Conservation (phyloP, 768 basidiomycete species). For the Rubroboletus pulcherrimus region DNA sequence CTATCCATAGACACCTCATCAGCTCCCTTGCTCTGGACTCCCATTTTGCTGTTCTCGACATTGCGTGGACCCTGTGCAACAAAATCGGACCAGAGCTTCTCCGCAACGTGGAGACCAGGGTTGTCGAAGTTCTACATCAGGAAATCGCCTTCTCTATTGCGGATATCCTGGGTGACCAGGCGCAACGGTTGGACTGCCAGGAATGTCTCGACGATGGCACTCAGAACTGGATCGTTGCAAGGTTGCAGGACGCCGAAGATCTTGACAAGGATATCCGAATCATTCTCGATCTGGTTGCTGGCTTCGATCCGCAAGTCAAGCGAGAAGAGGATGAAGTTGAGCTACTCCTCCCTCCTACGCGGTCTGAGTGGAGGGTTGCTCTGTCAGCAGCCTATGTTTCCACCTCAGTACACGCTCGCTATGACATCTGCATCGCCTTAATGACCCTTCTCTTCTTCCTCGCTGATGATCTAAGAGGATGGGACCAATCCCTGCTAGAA, state of each 20-base stretch:
- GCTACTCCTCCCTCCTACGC: slow-evolving; percentile 45
- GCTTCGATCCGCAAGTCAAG: slow-evolving; percentile 68
- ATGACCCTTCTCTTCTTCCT: slow-evolving; percentile 69
- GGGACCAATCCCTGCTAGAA: slow-evolving; percentile 62
- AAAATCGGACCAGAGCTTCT: slow-evolving; percentile 58
- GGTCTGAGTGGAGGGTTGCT: slow-evolving; percentile 60
- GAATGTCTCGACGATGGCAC: slow-evolving; percentile 58
- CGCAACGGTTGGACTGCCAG: slow-evolving; percentile 47
- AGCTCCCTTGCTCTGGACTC: slow-evolving; percentile 43
- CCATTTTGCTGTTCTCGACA: slow-evolving; percentile 54
- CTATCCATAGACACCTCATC: slow-evolving; percentile 48
- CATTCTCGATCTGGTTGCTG: slow-evolving; percentile 67
- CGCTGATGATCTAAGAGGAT: slow-evolving; percentile 54
- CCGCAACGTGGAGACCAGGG: slow-evolving; percentile 52
- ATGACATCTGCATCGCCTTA: slow-evolving; percentile 67
- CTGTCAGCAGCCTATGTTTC: slow-evolving; percentile 61
- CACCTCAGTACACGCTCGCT: slow-evolving; percentile 65
- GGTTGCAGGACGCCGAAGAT: slow-evolving; percentile 54
- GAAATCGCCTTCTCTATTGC: slow-evolving; percentile 74
- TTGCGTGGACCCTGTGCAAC: slow-evolving; percentile 59
- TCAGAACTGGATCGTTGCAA: slow-evolving; percentile 57
- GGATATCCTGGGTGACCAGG: slow-evolving; percentile 70
- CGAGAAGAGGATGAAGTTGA: slow-evolving; percentile 71
- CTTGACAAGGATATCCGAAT: slow-evolving; percentile 53
- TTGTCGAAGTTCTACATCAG: slow-evolving; percentile 66